Percentiles rank a stretch among this genome's conserved stretches.
phyloP scores from a whole-genome alignment of 192 early-diverging fungal species.

The Coemansia sp. region DNA sequence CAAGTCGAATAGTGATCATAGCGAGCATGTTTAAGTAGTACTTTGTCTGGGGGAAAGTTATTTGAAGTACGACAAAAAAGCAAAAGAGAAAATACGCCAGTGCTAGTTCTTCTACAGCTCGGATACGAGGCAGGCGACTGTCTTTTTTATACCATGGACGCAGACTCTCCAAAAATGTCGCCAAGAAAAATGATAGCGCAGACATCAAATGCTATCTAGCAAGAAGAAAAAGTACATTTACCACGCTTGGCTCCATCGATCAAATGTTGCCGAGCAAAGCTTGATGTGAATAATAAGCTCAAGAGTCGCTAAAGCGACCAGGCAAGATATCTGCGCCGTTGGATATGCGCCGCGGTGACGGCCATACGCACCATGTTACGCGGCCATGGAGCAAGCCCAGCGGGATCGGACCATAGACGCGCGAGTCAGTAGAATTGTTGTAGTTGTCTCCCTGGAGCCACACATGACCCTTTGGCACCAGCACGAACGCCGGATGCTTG shows the following conservation, averaged over 20 bases:
- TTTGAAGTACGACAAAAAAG: not conserved
- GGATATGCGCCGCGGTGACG: slow-evolving; percentile 23
- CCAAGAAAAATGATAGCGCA: not conserved
- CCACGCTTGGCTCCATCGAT: slow-evolving; percentile 1
- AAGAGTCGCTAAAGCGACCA: slow-evolving; percentile 24
- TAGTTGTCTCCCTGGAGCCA: slow-evolving; percentile 95
- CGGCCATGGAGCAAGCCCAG: slow-evolving; percentile 78
- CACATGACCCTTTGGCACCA: slow-evolving; percentile 85
- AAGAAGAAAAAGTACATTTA: not conserved
- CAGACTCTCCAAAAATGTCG: not conserved
- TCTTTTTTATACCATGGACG: not conserved
- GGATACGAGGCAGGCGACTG: not conserved
- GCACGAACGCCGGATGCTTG: slow-evolving; percentile 61
- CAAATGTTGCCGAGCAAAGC: not conserved
- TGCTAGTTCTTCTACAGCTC: not conserved
- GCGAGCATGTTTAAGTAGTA: not conserved
- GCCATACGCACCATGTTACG: slow-evolving; percentile 67
- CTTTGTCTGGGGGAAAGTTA: not conserved
- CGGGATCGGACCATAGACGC: slow-evolving; percentile 85
- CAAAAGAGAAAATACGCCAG: not conserved
- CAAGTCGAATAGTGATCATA: not conserved
- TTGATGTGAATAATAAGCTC: not conserved
- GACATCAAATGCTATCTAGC: slow-evolving; percentile 5
- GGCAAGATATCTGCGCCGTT: slow-evolving; percentile 38
- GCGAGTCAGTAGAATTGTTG: slow-evolving; percentile 89